These are phyloP conservation scores for Mycena filopes DNA, from an alignment of 768 basidiomycete genomes.

Conservation along the genomic window DNA sequence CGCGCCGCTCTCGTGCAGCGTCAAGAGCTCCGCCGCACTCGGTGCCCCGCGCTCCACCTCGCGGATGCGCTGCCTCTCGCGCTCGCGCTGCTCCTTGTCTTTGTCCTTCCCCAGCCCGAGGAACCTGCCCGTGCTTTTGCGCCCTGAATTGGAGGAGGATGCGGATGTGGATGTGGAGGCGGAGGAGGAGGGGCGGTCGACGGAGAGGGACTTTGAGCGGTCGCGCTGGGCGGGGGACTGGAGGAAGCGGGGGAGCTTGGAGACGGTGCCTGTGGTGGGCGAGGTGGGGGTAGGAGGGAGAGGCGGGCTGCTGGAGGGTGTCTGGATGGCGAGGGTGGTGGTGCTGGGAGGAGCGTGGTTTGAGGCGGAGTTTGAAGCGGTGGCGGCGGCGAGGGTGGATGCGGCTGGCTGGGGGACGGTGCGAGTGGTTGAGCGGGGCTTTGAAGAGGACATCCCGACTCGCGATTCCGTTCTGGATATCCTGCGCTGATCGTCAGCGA, in stretches of 20 bases:
- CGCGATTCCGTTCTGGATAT: too few relatives aligned
- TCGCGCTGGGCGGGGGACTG: constrained; percentile 57
- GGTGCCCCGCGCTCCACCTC: constrained; percentile 16
- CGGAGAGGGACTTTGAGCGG: constrained; percentile 54
- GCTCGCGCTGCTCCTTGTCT: constrained; percentile 2
- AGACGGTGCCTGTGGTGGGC: constrained; percentile 36
- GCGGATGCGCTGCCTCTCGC: constrained; percentile 18
- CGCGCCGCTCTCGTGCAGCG: constrained; percentile 8
- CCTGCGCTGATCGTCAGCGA: constrained; percentile 2
- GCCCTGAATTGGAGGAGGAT: not conserved
- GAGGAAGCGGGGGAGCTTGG: constrained; percentile 63
- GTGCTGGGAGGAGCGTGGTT: not conserved
- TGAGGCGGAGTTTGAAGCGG: too few relatives aligned
- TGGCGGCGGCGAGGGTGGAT: not conserved
- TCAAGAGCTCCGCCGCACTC: constrained; percentile 31
- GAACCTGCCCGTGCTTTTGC: constrained; percentile 9
- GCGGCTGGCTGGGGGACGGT: not conserved
- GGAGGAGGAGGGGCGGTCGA: constrained; percentile 13
- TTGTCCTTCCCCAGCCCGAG: constrained; percentile 16
- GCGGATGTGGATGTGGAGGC: constrained; percentile 14
- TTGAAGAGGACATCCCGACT: not conserved
- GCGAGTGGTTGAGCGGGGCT: not conserved
- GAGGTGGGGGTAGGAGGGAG: not conserved
- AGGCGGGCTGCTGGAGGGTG: not conserved
- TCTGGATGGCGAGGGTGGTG: not conserved